Percentiles rank a stretch among this genome's conserved stretches.
Conservation (phyloP, 2,329 filamentous ascomycete species). For the Phaeosphaeria sp. region DNA sequence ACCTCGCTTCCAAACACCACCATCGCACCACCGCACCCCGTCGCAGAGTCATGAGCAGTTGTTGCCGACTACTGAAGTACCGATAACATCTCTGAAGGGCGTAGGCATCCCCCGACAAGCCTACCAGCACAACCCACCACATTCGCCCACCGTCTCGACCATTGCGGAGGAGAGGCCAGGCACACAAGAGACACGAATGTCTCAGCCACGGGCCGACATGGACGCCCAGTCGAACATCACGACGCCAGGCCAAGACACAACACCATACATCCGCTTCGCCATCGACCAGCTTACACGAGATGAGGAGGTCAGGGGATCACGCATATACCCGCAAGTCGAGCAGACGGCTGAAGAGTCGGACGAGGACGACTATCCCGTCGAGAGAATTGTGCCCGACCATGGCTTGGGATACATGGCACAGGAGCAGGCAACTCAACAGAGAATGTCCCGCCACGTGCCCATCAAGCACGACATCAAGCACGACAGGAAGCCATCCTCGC, state of each 20-base stretch:
- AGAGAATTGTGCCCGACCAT: constrained; percentile 55
- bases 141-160: constrained; percentile 39
- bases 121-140: constrained; percentile 23
- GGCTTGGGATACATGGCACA: constrained; percentile 47
- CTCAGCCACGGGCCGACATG: constrained; percentile 31
- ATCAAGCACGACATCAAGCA: too few species aligned
- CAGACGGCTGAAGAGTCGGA: constrained; percentile 9
- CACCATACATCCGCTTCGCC: constrained; percentile 87
- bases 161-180: constrained; percentile 42
- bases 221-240: constrained; percentile 44
- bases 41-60: constrained; percentile 47
- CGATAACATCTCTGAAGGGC: constrained; percentile 43
- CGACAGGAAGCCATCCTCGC: constrained; percentile 16
- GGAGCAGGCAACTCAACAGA: constrained; percentile 38
- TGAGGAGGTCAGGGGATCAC: constrained; percentile 66
- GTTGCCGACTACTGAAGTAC: constrained; percentile 31
- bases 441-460: constrained; percentile 35
- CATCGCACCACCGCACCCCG: constrained; percentile 43
- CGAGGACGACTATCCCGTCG: constrained; percentile 57
- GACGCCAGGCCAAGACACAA: constrained; percentile 78
- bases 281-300: constrained; percentile 84
- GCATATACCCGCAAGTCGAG: constrained; percentile 52
- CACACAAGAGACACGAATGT: constrained; percentile 30
- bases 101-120: constrained; percentile 35
- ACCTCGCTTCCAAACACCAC: constrained; percentile 42